phyloP scores from a whole-genome alignment of 2,329 filamentous ascomycete species.

The Fusarium proliferatum region DNA sequence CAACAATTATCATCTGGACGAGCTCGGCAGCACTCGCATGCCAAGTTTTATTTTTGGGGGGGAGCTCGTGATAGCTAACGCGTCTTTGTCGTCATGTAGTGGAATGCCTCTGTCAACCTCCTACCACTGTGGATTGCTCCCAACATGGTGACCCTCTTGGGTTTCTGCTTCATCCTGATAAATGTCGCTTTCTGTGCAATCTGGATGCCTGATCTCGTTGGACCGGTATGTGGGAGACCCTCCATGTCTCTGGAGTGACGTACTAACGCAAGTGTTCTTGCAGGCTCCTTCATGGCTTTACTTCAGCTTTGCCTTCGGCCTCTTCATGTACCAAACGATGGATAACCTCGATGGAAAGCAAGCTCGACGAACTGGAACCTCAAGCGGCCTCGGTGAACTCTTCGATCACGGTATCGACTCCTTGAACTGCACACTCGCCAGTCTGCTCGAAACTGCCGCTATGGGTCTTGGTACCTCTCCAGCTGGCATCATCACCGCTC shows the following conservation, averaged over 20 bases:
- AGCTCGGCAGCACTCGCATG: not conserved
- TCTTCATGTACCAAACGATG: conserved; percentile 99
- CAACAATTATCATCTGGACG: not conserved
- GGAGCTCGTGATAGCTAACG: conserved; percentile 34
- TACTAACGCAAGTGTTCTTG: conserved; percentile 19
- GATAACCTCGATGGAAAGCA: conserved; percentile 99
- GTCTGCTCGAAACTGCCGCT: conserved; percentile 88
- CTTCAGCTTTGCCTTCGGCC: conserved; percentile 92
- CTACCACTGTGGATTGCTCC: conserved; percentile 96
- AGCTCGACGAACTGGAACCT: conserved; percentile 92
- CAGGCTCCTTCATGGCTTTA: conserved; percentile 92
- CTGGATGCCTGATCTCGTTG: conserved; percentile 88
- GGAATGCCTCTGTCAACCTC: conserved; percentile 94
- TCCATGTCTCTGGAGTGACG: not conserved
- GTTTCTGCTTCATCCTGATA: conserved; percentile 91
- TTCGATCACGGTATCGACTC: conserved; percentile 99
- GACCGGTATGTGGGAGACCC: conserved; percentile 72
- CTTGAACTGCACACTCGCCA: conserved; percentile 94
- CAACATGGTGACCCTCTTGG: conserved; percentile 95
- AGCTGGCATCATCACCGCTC: conserved; percentile 88
- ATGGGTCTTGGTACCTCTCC: conserved; percentile 90
- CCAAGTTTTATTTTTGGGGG: conserved; percentile 1
- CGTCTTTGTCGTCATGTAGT: conserved; percentile 65
- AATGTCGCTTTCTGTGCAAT: conserved; percentile 82
- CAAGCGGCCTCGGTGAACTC: conserved; percentile 92